These are phyloP conservation scores for Pseudogymnoascus sp. DNA, from an alignment of 2,329 filamentous ascomycete genomes.

Conservation along the genomic window DNA sequence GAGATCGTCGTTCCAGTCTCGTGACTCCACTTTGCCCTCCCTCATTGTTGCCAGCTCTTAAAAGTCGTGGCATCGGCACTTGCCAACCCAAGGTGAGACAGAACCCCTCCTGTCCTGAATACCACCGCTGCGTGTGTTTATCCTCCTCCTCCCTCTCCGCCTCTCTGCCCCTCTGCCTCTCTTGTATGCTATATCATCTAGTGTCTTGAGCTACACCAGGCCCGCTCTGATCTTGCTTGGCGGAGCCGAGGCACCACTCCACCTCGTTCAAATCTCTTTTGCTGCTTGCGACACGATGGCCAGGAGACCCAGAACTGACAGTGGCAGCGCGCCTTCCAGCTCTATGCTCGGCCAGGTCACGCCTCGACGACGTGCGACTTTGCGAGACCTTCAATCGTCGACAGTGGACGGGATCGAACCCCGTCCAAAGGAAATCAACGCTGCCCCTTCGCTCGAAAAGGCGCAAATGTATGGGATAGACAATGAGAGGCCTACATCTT, in stretches of 20 bases:
- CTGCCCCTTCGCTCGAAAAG: constrained; percentile 45
- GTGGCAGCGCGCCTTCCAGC: constrained; percentile 26
- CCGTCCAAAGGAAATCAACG: constrained; percentile 45
- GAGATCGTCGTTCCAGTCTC: constrained; percentile 2
- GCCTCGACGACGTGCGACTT: constrained; percentile 37
- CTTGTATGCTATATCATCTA: constrained; percentile 6
- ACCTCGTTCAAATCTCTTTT: constrained; percentile 1
- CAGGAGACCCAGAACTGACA: constrained; percentile 29
- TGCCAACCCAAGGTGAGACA: constrained; percentile 6
- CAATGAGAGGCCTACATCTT: constrained; percentile 42
- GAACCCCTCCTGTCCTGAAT: constrained; percentile 6
- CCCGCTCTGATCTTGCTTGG: constrained; percentile 7
- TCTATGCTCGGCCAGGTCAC: constrained; percentile 35
- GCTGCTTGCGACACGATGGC: constrained; percentile 22
- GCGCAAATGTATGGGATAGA: constrained; percentile 47
- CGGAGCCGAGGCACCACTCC: not conserved
- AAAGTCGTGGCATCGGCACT: constrained; percentile 7
- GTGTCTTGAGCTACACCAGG: not conserved
- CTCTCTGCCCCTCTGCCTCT: not conserved
- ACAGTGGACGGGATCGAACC: constrained; percentile 32
- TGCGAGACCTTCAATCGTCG: constrained; percentile 37
- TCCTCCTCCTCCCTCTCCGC: not conserved
- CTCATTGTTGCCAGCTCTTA: constrained; percentile 1
- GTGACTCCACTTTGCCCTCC: constrained; percentile 4
- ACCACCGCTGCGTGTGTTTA: not conserved